phyloP scores from a whole-genome alignment of 1,139 yeast genomes.

The Magnusiomyces ingens region DNA sequence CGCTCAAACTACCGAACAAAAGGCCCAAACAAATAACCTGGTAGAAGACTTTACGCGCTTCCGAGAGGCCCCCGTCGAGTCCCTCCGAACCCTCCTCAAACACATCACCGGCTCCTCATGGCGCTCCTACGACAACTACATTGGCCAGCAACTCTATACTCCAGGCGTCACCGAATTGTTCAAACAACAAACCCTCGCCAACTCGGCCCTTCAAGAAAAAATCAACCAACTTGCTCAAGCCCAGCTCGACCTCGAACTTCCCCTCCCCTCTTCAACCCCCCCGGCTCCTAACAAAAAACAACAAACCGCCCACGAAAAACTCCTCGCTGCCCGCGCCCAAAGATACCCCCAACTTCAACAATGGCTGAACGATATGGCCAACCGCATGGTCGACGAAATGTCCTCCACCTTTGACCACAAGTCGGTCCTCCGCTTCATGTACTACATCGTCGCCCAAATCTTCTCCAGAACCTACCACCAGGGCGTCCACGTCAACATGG shows the following conservation, averaged over 20 bases:
- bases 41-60: slow-evolving; percentile 28
- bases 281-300: neutral
- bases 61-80: slow-evolving; percentile 33
- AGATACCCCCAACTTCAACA: slow-evolving; percentile 25
- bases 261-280: slow-evolving; percentile 16
- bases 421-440: slow-evolving; percentile 30
- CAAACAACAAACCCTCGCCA: slow-evolving; percentile 27
- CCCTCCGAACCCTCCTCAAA: slow-evolving; percentile 28
- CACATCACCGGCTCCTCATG: slow-evolving; percentile 34
- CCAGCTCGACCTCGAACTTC: slow-evolving; percentile 28
- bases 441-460: slow-evolving; percentile 36
- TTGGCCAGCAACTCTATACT: slow-evolving; percentile 34
- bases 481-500: slow-evolving; percentile 37
- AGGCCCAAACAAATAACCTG: slow-evolving; percentile 14
- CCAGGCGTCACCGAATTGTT: slow-evolving; percentile 32
- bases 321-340: slow-evolving; percentile 17
- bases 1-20: neutral
- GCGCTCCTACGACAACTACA: slow-evolving; percentile 35
- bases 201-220: slow-evolving; percentile 27
- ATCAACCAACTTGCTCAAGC: slow-evolving; percentile 30
- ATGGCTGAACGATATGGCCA: slow-evolving; percentile 31
- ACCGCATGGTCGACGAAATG: slow-evolving; percentile 30
- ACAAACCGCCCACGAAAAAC: slow-evolving; percentile 1
- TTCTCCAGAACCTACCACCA: slow-evolving; percentile 38
- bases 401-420: slow-evolving; percentile 34